Conservation (phyloP, 2,329 filamentous ascomycete species). For the Colletotrichum sublineola region DNA sequence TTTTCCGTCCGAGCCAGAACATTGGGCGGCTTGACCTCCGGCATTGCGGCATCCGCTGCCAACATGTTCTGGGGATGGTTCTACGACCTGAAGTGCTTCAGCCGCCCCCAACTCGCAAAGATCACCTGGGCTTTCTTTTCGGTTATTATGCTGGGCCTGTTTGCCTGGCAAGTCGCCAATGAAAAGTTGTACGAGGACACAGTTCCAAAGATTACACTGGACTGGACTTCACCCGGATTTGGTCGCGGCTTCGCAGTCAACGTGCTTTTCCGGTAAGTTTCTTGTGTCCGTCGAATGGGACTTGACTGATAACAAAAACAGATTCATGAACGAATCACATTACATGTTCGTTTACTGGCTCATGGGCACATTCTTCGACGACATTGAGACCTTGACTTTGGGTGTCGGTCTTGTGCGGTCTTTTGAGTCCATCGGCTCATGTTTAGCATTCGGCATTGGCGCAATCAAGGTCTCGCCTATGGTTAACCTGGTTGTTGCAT, state of each 20-base stretch:
- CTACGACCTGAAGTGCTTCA: constrained; percentile 58
- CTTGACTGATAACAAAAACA: neutral
- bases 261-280: constrained; percentile 58
- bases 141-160: constrained; percentile 56
- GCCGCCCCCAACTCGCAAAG: constrained; percentile 58
- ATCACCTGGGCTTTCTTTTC: constrained; percentile 58
- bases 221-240: constrained; percentile 60
- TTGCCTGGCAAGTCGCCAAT: constrained; percentile 63
- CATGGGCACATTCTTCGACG: constrained; percentile 63
- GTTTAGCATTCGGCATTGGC: constrained; percentile 62
- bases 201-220: constrained; percentile 55
- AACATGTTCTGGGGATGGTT: constrained; percentile 65
- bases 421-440: constrained; percentile 63
- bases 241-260: constrained; percentile 62
- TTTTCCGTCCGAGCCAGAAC: constrained; percentile 64
- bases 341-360: constrained; percentile 67
- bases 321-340: constrained; percentile 65
- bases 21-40: constrained; percentile 59
- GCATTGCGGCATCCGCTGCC: constrained; percentile 58
- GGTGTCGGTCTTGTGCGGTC: constrained; percentile 62
- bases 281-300: constrained; percentile 4
- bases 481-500: constrained; percentile 62
- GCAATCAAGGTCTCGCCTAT: constrained; percentile 60
- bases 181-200: constrained; percentile 59
- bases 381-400: constrained; percentile 64